These are phyloP conservation scores for Euphorbia tirucalli DNA, from an alignment of 345 rosid genomes.

Conservation along the genomic window DNA sequence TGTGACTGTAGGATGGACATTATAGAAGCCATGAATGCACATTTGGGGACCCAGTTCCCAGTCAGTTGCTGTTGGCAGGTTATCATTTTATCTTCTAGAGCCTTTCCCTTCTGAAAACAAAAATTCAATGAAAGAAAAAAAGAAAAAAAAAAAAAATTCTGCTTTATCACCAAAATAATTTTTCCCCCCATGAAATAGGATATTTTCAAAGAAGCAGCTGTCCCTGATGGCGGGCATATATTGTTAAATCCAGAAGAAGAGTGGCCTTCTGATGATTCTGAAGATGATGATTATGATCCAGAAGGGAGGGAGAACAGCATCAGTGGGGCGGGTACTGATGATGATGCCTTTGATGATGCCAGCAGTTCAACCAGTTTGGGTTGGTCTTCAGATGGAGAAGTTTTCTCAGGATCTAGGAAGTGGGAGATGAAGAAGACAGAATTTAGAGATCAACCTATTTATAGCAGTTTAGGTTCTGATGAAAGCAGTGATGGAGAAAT, in stretches of 20 bases:
- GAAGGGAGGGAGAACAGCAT: conserved; percentile 51
- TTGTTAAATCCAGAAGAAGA: conserved; percentile 60
- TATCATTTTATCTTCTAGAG: conserved; percentile 18
- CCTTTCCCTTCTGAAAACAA: neutral
- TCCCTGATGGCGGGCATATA: conserved; percentile 49
- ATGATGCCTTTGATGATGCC: conserved; percentile 40
- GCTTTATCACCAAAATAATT: conserved; percentile 19
- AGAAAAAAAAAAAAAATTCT: neutral
- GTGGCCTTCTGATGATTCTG: conserved; percentile 99
- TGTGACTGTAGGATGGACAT: conserved; percentile 93
- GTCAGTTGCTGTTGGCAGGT: conserved; percentile 83
- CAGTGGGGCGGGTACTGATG: conserved; percentile 48
- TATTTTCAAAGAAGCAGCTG: conserved; percentile 79
- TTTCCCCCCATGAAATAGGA: conserved; percentile 45
- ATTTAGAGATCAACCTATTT: conserved; percentile 32
- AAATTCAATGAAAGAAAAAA: too few species aligned
- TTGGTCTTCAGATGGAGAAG: conserved; percentile 71
- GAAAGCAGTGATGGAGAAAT: conserved; percentile 65
- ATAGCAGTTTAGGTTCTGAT: conserved; percentile 46
- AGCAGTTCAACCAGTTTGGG: conserved; percentile 71
- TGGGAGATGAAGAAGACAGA: conserved; percentile 27
- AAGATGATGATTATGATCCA: conserved; percentile 89
- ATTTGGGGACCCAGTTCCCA: conserved; percentile 73
- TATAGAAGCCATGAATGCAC: conserved; percentile 88
- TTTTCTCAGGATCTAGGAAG: conserved; percentile 46